Evolutionary conservation across 306 rosid genomes (phyloP).

Genomic region (Vicia villosa): DNA sequence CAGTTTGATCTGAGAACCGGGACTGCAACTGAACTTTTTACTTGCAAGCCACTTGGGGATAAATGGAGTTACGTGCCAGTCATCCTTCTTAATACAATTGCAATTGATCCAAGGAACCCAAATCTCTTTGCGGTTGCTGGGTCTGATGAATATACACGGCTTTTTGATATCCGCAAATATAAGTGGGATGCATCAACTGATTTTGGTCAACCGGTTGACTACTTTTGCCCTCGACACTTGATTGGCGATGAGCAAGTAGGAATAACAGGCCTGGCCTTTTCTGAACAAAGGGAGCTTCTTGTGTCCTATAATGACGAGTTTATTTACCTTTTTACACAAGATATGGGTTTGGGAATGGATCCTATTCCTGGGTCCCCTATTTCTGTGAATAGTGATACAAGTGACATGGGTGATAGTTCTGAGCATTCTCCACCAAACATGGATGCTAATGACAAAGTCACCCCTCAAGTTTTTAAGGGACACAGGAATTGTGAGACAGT

Average conservation of each 20-base stretch:
- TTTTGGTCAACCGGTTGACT: conserved; percentile 67
- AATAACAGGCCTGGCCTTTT: conserved; percentile 95
- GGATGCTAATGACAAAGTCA: conserved; percentile 47
- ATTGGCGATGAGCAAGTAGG: conserved; percentile 63
- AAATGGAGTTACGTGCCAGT: conserved; percentile 51
- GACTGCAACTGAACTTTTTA: conserved; percentile 69
- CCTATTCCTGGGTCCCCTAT: conserved; percentile 50
- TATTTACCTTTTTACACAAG: conserved; percentile 81
- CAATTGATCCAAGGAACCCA: conserved; percentile 95
- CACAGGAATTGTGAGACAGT: conserved; percentile 81
- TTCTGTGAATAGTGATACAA: conserved; percentile 55
- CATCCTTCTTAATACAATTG: conserved; percentile 75
- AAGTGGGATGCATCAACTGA: conserved; percentile 77
- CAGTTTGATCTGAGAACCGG: conserved; percentile 92
- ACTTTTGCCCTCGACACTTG: conserved; percentile 80
- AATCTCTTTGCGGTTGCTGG: conserved; percentile 90
- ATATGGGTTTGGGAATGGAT: conserved; percentile 83
- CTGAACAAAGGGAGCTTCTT: conserved; percentile 91
- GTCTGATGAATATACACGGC: conserved; percentile 73
- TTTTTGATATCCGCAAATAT: conserved; percentile 85
- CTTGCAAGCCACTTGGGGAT: conserved; percentile 62
- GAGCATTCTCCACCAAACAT: conserved; percentile 44
- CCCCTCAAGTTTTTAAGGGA: conserved; percentile 84
- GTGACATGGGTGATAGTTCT: conserved; percentile 55
- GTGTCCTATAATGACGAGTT: conserved; percentile 78